phyloP scores from a whole-genome alignment of 2,329 filamentous ascomycete species.

The Aureobasidium sp. region DNA sequence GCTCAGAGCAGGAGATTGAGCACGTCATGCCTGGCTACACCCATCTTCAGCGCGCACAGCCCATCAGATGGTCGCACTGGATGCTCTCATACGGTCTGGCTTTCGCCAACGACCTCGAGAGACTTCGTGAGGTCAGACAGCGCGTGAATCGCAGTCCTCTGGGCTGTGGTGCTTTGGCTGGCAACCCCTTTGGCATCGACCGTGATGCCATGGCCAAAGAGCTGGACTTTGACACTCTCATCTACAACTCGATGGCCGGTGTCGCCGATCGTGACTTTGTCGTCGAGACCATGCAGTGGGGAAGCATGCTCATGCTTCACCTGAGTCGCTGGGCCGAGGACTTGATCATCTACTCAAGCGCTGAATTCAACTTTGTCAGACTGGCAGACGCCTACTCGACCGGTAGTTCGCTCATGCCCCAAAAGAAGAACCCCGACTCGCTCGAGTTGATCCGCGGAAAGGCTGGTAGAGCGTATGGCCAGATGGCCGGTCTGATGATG shows the following conservation, averaged over 20 bases:
- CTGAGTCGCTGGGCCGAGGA: conserved; percentile 77
- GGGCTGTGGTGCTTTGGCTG: conserved; percentile 68
- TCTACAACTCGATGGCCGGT: conserved; percentile 69
- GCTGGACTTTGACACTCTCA: conserved; percentile 66
- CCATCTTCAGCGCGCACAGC: conserved; percentile 74
- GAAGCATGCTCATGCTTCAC: conserved; percentile 67
- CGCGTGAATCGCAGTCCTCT: conserved; percentile 65
- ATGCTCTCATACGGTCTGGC: conserved; percentile 64
- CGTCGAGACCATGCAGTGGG: conserved; percentile 74
- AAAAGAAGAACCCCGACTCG: conserved; percentile 76
- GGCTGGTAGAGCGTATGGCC: conserved; percentile 66
- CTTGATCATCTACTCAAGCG: conserved; percentile 70
- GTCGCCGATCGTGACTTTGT: conserved; percentile 76
- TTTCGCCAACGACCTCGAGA: conserved; percentile 67
- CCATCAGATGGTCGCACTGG: conserved; percentile 76
- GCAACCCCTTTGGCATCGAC: conserved; percentile 76
- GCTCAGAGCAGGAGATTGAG: conserved; percentile 67
- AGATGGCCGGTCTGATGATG: conserved; percentile 72
- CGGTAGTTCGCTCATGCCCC: conserved; percentile 68
- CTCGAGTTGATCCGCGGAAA: conserved; percentile 71
- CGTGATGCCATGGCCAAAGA: conserved; percentile 70
- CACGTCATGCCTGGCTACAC: conserved; percentile 83
- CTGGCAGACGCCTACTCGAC: conserved; percentile 75
- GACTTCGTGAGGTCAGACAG: conserved; percentile 61
- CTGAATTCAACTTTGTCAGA: conserved; percentile 67